Base-by-base conservation (phyloP, 495 filamentous ascomycete genomes). In the Xylaria flabelliformis region DNA sequence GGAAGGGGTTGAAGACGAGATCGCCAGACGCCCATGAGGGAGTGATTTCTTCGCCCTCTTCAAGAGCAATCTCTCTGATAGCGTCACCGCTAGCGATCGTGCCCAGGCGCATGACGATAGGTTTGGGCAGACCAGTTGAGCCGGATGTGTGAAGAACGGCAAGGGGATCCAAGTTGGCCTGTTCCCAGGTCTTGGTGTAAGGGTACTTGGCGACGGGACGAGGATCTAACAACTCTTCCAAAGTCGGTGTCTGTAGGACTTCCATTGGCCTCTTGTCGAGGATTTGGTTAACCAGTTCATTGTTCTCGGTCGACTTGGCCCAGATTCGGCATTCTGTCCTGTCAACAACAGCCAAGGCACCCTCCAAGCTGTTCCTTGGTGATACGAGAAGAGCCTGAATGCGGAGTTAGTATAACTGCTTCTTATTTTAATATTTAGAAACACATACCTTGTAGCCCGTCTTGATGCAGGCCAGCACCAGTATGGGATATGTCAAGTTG, bases 111-210 rank as follows among this genome's bases (percentile, higher is more conserved):
- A 82, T 79, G 4, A 81, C 76, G 6, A 90, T 81, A 3, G 85
- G 85, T 74, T 89, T 90, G 0, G 88, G 83, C 5, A 83, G 69
- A 8, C 83, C 88, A 4, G 89, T 89, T 29, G 86, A 87, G 15
- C 89, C 89, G 19, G 87, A 89, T 24, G 88, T 89, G 74, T 91
- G 89, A 29, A 90, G 75, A 29, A 88, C 75, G 13, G 86, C 59
- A 3, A 82, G 74, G 0, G 81, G 82, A 15, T 87, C 81, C 72
- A 85, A 78, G 67, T 78, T 74, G 9, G 77, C 82, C 66, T 82
- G 73, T 29, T 84, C 83, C 62, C 80, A 85, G 2, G 77, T 81
- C 74, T 79, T 80, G 59, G 78, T 73, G 74, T 84, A 86, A 15
- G 82, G 79, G 77, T 53, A 72, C 64, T 29, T 75, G 71, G 64